Percentiles rank a stretch among this genome's conserved stretches.
Conservation (phyloP, 2,329 filamentous ascomycete species). For the Aspergillus sp. region DNA sequence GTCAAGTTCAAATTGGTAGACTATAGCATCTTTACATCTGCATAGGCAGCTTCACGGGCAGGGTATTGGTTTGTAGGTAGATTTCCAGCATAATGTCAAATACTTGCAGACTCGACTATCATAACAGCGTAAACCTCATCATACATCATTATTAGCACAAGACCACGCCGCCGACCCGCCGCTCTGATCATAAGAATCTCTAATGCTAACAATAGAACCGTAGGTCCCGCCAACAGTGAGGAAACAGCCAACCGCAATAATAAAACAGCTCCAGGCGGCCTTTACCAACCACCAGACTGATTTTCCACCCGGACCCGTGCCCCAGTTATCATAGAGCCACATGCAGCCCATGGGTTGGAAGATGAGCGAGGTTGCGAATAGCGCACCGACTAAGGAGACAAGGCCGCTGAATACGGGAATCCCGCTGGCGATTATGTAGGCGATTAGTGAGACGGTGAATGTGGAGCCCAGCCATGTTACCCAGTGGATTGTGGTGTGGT, state of each 20-base stretch:
- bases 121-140: too few species aligned
- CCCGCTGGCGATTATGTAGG: slow-evolving; percentile 66
- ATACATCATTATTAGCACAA: slow-evolving; percentile 1
- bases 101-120: too few species aligned
- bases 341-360: slow-evolving; percentile 2
- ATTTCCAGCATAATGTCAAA: too few species aligned
- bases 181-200: not conserved
- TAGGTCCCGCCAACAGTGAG: slow-evolving; percentile 3
- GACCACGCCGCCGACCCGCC: not conserved
- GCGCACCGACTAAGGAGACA: slow-evolving; percentile 32
- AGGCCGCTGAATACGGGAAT: slow-evolving; percentile 68
- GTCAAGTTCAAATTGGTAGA: too few species aligned
- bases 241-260: not conserved
- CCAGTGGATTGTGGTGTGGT: slow-evolving; percentile 47
- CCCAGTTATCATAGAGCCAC: slow-evolving; percentile 11
- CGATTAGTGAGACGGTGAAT: slow-evolving; percentile 55
- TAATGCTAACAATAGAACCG: not conserved
- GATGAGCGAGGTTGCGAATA: not conserved
- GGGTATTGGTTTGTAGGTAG: too few species aligned
- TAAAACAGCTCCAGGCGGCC: slow-evolving; percentile 50
- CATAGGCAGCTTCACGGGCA: too few species aligned
- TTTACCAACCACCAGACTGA: not conserved
- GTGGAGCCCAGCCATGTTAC: slow-evolving; percentile 60
- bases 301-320: not conserved
- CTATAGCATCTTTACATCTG: too few species aligned